Evolutionary conservation across 768 basidiomycete species (phyloP).

Genomic region (Tulasnella sp.): DNA sequence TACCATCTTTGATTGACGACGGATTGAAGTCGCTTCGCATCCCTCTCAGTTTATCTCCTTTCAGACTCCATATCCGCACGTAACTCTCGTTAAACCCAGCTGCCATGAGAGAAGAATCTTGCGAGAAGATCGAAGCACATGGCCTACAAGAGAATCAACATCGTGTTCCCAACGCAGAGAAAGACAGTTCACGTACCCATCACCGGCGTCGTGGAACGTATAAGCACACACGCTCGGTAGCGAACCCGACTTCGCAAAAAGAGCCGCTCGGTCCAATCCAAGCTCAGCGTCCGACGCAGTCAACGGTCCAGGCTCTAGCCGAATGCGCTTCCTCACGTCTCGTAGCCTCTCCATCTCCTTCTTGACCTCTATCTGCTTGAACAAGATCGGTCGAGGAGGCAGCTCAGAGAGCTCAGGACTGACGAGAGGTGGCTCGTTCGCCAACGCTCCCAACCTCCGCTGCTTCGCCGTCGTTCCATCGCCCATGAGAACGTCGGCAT

Average conservation of each 20-base stretch:
- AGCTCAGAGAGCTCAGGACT: constrained; percentile 69
- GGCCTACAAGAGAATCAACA: constrained; percentile 47
- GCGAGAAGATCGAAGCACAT: constrained; percentile 83
- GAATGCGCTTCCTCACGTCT: constrained; percentile 88
- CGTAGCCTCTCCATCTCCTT: constrained; percentile 85
- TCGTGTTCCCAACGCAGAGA: background rate
- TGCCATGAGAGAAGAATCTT: constrained; percentile 87
- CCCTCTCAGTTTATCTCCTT: constrained; percentile 81
- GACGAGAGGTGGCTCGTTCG: constrained; percentile 39
- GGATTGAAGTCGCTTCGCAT: constrained; percentile 70
- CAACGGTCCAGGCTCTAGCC: constrained; percentile 71
- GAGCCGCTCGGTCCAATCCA: constrained; percentile 21
- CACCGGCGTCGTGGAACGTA: constrained; percentile 90
- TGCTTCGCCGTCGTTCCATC: constrained; percentile 21
- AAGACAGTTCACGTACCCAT: constrained; percentile 61
- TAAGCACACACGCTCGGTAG: constrained; percentile 93
- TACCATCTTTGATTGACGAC: constrained; percentile 66
- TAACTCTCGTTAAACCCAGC: constrained; percentile 95
- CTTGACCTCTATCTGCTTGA: constrained; percentile 82
- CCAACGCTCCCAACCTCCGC: constrained; percentile 59
- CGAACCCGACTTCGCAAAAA: constrained; percentile 45
- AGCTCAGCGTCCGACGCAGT: constrained; percentile 36
- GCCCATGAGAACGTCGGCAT: constrained; percentile 21
- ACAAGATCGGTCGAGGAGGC: constrained; percentile 73
- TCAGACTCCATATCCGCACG: constrained; percentile 90